Base-by-base conservation (phyloP, 352 stramenopile species). In the Phytophthora citricola region DNA sequence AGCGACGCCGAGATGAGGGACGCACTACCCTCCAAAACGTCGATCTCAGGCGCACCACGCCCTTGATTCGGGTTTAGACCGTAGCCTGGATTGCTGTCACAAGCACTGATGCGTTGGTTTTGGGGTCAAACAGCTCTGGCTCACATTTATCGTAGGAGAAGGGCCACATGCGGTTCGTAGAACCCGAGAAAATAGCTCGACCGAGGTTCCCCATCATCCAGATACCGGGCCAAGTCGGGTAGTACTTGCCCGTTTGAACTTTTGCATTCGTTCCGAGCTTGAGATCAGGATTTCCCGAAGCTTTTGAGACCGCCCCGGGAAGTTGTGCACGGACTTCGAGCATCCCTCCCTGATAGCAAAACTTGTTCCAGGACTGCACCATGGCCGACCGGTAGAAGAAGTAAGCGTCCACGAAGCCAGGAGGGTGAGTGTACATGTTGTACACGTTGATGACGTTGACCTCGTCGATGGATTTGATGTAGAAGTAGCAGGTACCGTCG, bases 161-260 rank as follows among this genome's bases (percentile, higher is more conserved):
- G 0, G 95, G 95, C 95, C 95, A 98, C 57, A 98, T 89, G 69
- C 93, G 92, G 60, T 94, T 93, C 2, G 90, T 97, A 0, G 79
- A 93, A 0, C 69, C 81, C 34, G 94, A 92, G 66, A 98, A 98
- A 9, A 96, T 97, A 5, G 93, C 91, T 24, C 95, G 67, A 5
- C 90, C 93, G 11, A 98, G 72, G 78, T 98, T 98, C 8, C 95
- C 95, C 41, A 98, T 72, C 53, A 98, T 77, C 93, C 95, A 98
- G 46, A 98, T 86, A 22, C 92, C 93, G 0, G 94, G 93, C 92
- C 92, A 98, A 1, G 76, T 85, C 11, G 76, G 74, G 45, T 87
- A 85, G 69, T 69, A 88, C 38, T 76, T 87, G 74, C 45, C 95
- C 53, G 54, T 92, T 47, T 84, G 29, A 81, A 84, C 68, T 76